A percentile compares a stretch with the other conserved stretches of the same genome.
Evolutionary conservation across 352 stramenopile genomes (phyloP).

Genomic region (Ophiocytium majus): DNA sequence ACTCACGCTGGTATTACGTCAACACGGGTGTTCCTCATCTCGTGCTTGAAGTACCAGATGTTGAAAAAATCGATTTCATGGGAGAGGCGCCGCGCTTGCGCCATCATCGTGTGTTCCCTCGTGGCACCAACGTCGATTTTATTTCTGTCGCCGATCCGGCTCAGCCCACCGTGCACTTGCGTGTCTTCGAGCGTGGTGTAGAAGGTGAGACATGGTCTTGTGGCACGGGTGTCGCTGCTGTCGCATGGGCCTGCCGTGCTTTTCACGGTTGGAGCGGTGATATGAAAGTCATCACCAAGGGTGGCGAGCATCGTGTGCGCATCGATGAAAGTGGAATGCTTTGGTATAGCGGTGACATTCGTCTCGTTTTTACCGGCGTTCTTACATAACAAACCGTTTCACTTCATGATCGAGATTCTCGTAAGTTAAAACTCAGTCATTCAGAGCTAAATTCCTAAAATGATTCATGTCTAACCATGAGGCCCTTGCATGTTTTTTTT

Average conservation of each 20-base stretch:
- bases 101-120: not conserved
- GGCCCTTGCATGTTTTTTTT: too few species aligned
- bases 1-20: not conserved
- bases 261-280: not conserved
- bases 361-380: not conserved
- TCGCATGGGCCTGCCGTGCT: not conserved
- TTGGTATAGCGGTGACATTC: not conserved
- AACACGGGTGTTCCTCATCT: constrained; percentile 17
- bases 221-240: not conserved
- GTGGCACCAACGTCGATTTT: not conserved
- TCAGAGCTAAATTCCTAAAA: too few species aligned
- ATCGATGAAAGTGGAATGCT: not conserved
- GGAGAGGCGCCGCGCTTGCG: not conserved
- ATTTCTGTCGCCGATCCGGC: not conserved
- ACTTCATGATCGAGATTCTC: too few species aligned
- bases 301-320: not conserved
- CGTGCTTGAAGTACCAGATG: not conserved
- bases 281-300: not conserved
- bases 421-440: too few species aligned
- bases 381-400: not conserved
- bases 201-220: not conserved
- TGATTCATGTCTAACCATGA: too few species aligned
- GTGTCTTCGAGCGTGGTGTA: not conserved
- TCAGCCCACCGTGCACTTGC: not conserved
- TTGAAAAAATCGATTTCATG: not conserved